Evolutionary conservation across 192 early-diverging fungal genomes (phyloP).

Genomic region (Rhizoclosmatium sp.): DNA sequence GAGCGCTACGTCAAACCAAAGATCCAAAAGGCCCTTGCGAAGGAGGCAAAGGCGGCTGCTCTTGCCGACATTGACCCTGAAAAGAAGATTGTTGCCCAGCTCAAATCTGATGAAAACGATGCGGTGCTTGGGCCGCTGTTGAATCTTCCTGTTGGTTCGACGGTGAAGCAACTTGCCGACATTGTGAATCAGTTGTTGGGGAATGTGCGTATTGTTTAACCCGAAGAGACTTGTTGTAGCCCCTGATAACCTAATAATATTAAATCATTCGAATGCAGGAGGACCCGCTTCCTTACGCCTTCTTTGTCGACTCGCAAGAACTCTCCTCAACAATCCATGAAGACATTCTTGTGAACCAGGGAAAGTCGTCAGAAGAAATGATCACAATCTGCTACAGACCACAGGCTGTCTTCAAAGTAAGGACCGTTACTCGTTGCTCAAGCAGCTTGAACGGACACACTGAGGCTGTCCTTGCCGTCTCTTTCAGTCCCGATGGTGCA

Average conservation of each 20-base stretch:
- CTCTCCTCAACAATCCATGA: constrained; percentile 74
- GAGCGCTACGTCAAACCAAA: constrained; percentile 40
- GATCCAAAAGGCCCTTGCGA: constrained; percentile 29
- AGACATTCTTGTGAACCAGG: constrained; percentile 81
- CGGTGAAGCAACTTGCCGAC: constrained; percentile 83
- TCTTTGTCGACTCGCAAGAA: constrained; percentile 88
- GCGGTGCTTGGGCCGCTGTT: constrained; percentile 85
- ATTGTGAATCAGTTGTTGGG: constrained; percentile 90
- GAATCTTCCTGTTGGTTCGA: constrained; percentile 84
- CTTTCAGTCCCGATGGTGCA: constrained; percentile 89
- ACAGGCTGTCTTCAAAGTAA: constrained; percentile 94
- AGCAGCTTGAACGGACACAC: constrained; percentile 89
- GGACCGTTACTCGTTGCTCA: constrained; percentile 91
- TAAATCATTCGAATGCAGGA: constrained; percentile 55
- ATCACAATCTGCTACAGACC: constrained; percentile 92
- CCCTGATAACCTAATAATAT: not conserved
- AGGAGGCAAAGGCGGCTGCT: constrained; percentile 26
- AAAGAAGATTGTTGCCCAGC: constrained; percentile 76
- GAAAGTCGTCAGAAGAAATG: constrained; percentile 88
- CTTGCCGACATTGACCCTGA: constrained; percentile 33
- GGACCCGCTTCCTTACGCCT: constrained; percentile 93
- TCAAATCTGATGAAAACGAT: constrained; percentile 78
- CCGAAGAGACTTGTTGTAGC: not conserved
- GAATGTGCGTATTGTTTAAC: constrained; percentile 60
- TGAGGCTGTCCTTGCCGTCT: constrained; percentile 89